Conservation (phyloP, 768 basidiomycete genomes). For the Sporobolomyces phaffii region DNA sequence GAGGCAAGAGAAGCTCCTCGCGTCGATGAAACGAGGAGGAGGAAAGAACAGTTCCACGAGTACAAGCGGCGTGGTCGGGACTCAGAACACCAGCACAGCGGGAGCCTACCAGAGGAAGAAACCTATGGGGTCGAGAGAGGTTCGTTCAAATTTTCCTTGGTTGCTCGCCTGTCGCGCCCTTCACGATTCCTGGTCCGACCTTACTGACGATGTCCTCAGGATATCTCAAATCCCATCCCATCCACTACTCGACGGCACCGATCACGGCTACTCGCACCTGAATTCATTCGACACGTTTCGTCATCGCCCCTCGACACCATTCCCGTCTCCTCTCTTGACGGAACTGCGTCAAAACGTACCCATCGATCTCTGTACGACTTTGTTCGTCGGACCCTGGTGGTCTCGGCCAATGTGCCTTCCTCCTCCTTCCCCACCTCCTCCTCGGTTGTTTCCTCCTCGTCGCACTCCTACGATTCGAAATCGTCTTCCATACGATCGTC, state of each 20-base stretch:
- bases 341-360: not conserved
- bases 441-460: not conserved
- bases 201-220: not conserved
- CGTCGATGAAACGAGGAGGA: not conserved
- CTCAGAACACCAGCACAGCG: not conserved
- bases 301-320: no score
- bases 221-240: no score
- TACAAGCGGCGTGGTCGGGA: not conserved
- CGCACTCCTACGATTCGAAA: no score
- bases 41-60: not conserved
- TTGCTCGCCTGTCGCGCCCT: no score
- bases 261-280: not conserved
- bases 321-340: no score
- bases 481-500: no score
- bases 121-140: slow-evolving; percentile 20
- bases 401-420: not conserved
- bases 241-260: not conserved
- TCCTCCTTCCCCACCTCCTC: not conserved
- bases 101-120: slow-evolving; percentile 8
- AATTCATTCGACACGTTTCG: not conserved
- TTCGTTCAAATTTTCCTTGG: not conserved
- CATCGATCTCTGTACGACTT: not conserved
- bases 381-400: not conserved
- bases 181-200: not conserved
- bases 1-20: not conserved